Evolutionary conservation across 2,329 filamentous ascomycete genomes (phyloP), one percentile per base, ranked within the genome.

Genomic region (Massarina eburnea): DNA sequence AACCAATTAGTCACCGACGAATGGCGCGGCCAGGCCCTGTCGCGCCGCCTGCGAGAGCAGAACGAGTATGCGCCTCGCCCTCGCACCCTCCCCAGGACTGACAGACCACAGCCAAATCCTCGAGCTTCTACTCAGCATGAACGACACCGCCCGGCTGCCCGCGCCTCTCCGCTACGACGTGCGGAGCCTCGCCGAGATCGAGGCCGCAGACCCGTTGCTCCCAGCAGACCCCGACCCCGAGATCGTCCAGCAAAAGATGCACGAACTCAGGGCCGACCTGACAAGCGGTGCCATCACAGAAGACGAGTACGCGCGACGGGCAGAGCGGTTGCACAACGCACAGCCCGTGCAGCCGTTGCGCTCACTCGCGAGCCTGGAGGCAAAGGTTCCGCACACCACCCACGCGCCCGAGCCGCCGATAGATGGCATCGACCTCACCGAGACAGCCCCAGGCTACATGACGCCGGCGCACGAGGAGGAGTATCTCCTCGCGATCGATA

Each of bases 91-190:
- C 9, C 30, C 17, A 6, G 24, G 38, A 24, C 24, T 39, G 9
- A 60, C 36, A 57, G 27, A 12, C 15, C 15, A 19, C 60, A 96
- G 91, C 70, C 91, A 91, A 69, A 75, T 97, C 26, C 82, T 96
- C 43, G 92, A 97, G 59, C 75, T 96, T 9, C 82, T 97, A 26
- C 79, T 95, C 51, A 91, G 96, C 64, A 81, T 96, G 73, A 99
- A 99, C 73, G 84, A 88, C 41, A 88, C 84, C 34, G 77, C 86
- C 17, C 88, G 94, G 66, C 84, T 97, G 35, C 84, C 89, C 9
- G 76, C 83, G 21, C 80, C 85, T 46, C 83, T 87, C 61, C 87
- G 88, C 58, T 86, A 90, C 73, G 85, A 92, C 61, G 74, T 96
- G 46, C 62, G 71, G 42, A 64, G 68, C 8, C 65, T 67, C 75